These are phyloP conservation scores for Metarhizium album DNA, from an alignment of 2,329 filamentous ascomycete species.

Conservation along the genomic window DNA sequence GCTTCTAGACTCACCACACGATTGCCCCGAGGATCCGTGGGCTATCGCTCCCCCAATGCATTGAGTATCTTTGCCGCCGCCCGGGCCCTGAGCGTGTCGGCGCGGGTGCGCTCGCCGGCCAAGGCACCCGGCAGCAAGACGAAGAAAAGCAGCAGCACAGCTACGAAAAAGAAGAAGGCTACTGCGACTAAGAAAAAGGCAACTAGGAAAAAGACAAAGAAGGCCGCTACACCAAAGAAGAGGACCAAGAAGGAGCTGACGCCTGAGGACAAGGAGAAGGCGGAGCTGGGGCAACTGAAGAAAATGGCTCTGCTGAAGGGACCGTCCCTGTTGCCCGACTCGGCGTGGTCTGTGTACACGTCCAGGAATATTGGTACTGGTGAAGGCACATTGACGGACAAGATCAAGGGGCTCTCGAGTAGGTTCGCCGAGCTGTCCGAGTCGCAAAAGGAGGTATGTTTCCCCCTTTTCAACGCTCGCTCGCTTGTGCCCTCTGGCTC, in stretches of 20 bases:
- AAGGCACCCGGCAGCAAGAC: slow-evolving; percentile 12
- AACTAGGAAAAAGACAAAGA: slow-evolving; percentile 25
- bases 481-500: background rate
- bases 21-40: background rate
- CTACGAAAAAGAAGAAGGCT: slow-evolving; percentile 3
- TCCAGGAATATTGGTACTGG: slow-evolving; percentile 17
- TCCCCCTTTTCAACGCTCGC: no score
- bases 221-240: slow-evolving; percentile 29
- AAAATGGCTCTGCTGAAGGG: slow-evolving; percentile 30
- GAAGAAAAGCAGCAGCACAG: slow-evolving; percentile 9
- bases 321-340: slow-evolving; percentile 21
- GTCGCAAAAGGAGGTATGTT: slow-evolving; percentile 33
- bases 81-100: slow-evolving; percentile 18
- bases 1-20: slow-evolving; percentile 13
- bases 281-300: slow-evolving; percentile 26
- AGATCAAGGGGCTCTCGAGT: slow-evolving; percentile 17
- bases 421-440: slow-evolving; percentile 29
- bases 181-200: slow-evolving; percentile 27
- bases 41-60: background rate
- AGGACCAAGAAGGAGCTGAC: slow-evolving; percentile 21
- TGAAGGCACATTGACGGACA: slow-evolving; percentile 7
- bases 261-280: slow-evolving; percentile 27
- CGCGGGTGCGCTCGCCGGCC: slow-evolving; percentile 16
- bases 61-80: slow-evolving; percentile 10
- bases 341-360: slow-evolving; percentile 29